Percentiles rank a stretch among this genome's conserved stretches.
Conservation (phyloP, 1,139 yeast species). For the Scheffersomyces segobiensis region DNA sequence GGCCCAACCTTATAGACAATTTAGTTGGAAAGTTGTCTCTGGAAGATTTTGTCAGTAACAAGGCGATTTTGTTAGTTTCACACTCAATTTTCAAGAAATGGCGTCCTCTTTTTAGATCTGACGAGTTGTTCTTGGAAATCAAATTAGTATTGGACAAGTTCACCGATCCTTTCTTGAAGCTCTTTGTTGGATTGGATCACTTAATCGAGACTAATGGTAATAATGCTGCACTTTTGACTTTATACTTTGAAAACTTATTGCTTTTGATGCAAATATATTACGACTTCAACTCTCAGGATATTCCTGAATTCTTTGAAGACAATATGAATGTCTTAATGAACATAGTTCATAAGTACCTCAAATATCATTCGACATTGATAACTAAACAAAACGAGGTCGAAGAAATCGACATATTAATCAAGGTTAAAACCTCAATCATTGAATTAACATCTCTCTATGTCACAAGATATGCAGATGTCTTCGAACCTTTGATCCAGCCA, state of each 20-base stretch:
- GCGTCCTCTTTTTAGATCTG: conserved; percentile 93
- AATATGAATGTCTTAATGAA: conserved; percentile 76
- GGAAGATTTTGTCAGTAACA: conserved; percentile 71
- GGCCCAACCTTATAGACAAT: conserved; percentile 80
- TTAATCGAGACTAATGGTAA: conserved; percentile 54
- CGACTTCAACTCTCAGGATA: conserved; percentile 95
- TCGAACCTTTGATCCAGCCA: conserved; percentile 70
- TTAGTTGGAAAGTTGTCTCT: conserved; percentile 64
- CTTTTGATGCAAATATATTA: conserved; percentile 78
- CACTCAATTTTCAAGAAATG: conserved; percentile 96
- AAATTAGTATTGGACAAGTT: conserved; percentile 83
- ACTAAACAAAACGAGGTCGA: conserved; percentile 67
- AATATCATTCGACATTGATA: conserved; percentile 55
- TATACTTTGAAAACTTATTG: conserved; percentile 70
- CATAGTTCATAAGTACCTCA: conserved; percentile 76
- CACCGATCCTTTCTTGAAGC: conserved; percentile 72
- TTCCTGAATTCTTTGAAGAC: conserved; percentile 97
- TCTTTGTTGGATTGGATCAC: conserved; percentile 67
- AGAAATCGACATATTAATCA: conserved; percentile 68
- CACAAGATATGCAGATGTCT: conserved; percentile 89
- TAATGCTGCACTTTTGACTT: conserved; percentile 44
- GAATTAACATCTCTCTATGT: conserved; percentile 85
- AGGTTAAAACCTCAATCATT: conserved; percentile 78
- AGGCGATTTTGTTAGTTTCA: conserved; percentile 87
- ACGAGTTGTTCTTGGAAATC: conserved; percentile 85